Conservation (phyloP, 331 rosid species). For the Stylosanthes scabra region DNA sequence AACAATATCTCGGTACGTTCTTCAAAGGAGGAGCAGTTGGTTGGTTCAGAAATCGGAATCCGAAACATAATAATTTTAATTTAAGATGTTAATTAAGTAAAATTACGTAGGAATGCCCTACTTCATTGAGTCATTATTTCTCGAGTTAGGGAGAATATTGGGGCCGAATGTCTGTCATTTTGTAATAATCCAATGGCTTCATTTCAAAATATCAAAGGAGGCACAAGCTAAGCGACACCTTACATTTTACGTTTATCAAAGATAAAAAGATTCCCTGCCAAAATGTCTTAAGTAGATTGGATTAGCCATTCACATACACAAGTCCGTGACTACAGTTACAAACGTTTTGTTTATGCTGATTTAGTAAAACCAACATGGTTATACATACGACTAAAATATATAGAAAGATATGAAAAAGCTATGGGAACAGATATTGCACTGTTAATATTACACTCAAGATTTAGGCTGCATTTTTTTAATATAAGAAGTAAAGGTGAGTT, state of each 20-base stretch:
- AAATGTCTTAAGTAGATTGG: not conserved
- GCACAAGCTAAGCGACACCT: not conserved
- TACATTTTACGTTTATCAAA: not conserved
- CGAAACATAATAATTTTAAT: slow-evolving; percentile 10
- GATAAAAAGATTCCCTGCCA: not conserved
- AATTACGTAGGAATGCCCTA: slow-evolving; percentile 8
- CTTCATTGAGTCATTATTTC: slow-evolving; percentile 14
- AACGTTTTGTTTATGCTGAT: no score
- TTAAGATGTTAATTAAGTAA: not conserved
- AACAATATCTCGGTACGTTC: slow-evolving; percentile 8
- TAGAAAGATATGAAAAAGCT: no score
- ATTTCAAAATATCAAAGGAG: not conserved
- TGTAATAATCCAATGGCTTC: not conserved
- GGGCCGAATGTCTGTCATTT: slow-evolving; percentile 55
- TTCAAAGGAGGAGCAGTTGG: slow-evolving; percentile 18
- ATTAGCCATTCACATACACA: not conserved
- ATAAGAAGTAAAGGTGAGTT: no score
- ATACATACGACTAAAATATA: no score
- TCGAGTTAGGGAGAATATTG: slow-evolving; percentile 43
- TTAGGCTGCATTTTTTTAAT: no score
- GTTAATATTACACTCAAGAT: no score
- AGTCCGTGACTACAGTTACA: not conserved
- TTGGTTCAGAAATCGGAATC: not conserved
- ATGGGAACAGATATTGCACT: no score
- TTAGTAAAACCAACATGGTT: no score